Conservation (phyloP, 2,329 filamentous ascomycete species). For the Tolypocladium tundrense region DNA sequence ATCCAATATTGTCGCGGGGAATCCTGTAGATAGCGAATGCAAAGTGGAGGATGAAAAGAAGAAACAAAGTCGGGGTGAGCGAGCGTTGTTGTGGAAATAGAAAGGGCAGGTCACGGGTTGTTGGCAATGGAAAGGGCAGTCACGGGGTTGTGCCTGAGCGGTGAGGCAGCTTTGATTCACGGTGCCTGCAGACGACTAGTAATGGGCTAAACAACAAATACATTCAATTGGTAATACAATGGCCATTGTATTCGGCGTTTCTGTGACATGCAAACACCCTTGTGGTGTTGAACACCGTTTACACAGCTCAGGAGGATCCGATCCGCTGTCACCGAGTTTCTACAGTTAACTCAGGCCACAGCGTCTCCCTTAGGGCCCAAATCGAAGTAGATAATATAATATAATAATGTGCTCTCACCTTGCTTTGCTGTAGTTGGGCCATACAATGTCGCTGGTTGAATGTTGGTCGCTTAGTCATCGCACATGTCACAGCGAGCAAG, state of each 20-base stretch:
- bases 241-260: background rate
- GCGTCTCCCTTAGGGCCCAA: background rate
- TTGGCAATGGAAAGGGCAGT: background rate
- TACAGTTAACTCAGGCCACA: background rate
- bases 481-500: background rate
- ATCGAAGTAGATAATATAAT: background rate
- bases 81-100: background rate
- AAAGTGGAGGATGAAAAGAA: background rate
- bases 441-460: no score
- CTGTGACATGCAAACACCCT: no score
- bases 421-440: background rate
- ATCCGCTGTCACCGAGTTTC: no score
- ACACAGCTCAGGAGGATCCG: no score
- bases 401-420: background rate
- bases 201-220: background rate
- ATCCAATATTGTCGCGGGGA: background rate
- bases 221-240: background rate
- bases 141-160: background rate
- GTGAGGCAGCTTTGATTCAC: background rate
- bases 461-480: background rate
- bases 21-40: background rate
- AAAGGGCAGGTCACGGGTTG: background rate
- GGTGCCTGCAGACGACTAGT: no score
- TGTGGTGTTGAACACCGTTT: no score
- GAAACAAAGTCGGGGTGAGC: background rate